Percentiles rank a stretch among this genome's conserved stretches.
These are phyloP conservation scores for Wilcoxina mikolae DNA, from an alignment of 495 filamentous ascomycete species.

Conservation along the genomic window DNA sequence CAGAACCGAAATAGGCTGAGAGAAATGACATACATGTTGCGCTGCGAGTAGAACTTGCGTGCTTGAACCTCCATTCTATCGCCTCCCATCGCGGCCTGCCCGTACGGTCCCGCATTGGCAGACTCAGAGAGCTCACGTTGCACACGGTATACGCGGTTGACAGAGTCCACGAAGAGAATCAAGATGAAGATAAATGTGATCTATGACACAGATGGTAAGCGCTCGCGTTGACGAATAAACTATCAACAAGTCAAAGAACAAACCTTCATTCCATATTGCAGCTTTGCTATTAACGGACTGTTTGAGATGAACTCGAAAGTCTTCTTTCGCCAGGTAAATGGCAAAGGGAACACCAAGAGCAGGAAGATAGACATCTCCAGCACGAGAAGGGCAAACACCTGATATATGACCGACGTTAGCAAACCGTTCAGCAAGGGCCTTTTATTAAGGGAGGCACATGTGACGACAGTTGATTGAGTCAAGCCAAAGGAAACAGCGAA, in stretches of 20 bases:
- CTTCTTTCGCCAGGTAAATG: constrained; percentile 71
- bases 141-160: constrained; percentile 95
- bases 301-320: constrained; percentile 83
- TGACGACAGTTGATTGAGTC: neutral
- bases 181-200: constrained; percentile 98
- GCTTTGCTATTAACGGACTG: constrained; percentile 62
- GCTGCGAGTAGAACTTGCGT: constrained; percentile 99
- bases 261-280: constrained; percentile 70
- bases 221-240: constrained; percentile 31
- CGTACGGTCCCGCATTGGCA: constrained; percentile 27
- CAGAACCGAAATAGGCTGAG: neutral
- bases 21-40: constrained; percentile 59
- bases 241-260: constrained; percentile 7
- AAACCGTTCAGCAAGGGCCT: constrained; percentile 11
- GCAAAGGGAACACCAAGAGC: constrained; percentile 79
- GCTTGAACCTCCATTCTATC: constrained; percentile 97
- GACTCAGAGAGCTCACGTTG: constrained; percentile 66
- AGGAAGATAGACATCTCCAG: constrained; percentile 89
- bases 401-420: constrained; percentile 25
- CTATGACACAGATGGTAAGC: constrained; percentile 44
- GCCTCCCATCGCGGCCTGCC: constrained; percentile 60
- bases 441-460: neutral
- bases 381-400: constrained; percentile 90
- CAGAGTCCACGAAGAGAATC: constrained; percentile 94
- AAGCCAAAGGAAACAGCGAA: constrained; percentile 16